These are phyloP conservation scores for Lactarius deliciosus DNA, from an alignment of 768 basidiomycete genomes.

Conservation along the genomic window DNA sequence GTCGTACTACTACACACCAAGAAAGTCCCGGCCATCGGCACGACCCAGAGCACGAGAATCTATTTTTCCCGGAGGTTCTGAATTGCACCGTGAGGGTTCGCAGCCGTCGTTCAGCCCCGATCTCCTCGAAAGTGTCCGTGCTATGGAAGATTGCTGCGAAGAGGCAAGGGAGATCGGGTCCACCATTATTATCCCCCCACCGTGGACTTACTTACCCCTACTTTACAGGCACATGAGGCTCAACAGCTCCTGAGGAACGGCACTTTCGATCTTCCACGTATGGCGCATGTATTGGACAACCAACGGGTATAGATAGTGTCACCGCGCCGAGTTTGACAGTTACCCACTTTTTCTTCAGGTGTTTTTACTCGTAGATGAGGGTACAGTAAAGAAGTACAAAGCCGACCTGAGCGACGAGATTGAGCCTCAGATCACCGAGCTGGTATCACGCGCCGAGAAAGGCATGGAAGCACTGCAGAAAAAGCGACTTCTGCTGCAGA, in stretches of 20 bases:
- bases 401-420: conserved; percentile 74
- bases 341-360: conserved; percentile 46
- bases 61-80: conserved; percentile 65
- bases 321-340: background rate
- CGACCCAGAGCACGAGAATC: conserved; percentile 57
- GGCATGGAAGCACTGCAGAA: conserved; percentile 61
- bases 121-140: conserved; percentile 71
- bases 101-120: conserved; percentile 68
- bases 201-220: background rate
- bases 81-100: conserved; percentile 61
- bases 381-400: conserved; percentile 71
- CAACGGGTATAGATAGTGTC: conserved; percentile 56
- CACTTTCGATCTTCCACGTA: conserved; percentile 68
- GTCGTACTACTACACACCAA: conserved; percentile 21
- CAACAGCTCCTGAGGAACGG: conserved; percentile 68
- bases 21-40: conserved; percentile 51
- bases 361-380: conserved; percentile 72
- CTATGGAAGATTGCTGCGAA: conserved; percentile 80
- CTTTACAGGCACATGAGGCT: conserved; percentile 58
- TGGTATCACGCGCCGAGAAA: conserved; percentile 68
- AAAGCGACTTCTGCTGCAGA: conserved; percentile 58
- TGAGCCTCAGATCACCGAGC: conserved; percentile 75
- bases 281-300: conserved; percentile 63
- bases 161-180: conserved; percentile 46
- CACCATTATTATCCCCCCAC: background rate